phyloP scores from a whole-genome alignment of 179 eudicot genomes.

The Carnegiea gigantea region DNA sequence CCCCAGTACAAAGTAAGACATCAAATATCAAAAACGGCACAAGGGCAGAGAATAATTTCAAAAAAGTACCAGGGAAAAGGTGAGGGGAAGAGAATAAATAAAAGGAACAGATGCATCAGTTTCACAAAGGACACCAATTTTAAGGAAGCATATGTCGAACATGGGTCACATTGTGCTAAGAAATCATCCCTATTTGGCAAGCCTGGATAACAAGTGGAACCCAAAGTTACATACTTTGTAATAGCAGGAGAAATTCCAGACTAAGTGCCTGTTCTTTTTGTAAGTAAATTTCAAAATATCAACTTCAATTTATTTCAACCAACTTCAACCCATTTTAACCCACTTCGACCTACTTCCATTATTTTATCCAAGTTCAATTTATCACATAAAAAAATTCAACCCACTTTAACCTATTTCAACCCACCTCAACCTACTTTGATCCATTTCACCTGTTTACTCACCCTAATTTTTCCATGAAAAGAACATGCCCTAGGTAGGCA shows the following conservation, averaged over 20 bases:
- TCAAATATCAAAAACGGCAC: not conserved
- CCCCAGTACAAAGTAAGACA: not conserved
- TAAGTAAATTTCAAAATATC: too few species aligned
- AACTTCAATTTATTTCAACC: too few species aligned
- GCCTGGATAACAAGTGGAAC: not conserved
- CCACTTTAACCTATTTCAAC: too few species aligned
- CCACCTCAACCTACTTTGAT: too few species aligned
- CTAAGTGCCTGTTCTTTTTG: not conserved
- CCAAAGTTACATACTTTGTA: not conserved
- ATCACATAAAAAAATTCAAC: too few species aligned
- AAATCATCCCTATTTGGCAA: not conserved
- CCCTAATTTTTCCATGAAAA: too few species aligned
- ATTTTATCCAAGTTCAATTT: too few species aligned
- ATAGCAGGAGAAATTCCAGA: not conserved
- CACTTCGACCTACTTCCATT: too few species aligned
- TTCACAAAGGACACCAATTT: slow-evolving; percentile 5
- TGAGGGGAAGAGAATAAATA: not conserved
- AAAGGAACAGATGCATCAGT: not conserved
- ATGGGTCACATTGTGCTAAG: not conserved
- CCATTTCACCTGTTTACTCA: too few species aligned
- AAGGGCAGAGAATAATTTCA: not conserved
- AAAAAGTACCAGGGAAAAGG: not conserved
- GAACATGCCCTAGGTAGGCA: not conserved
- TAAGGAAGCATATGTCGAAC: slow-evolving; percentile 5
- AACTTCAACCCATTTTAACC: too few species aligned